These are phyloP conservation scores for Fraxinus americana DNA, from an alignment of 257 asterid genomes.

Conservation along the genomic window DNA sequence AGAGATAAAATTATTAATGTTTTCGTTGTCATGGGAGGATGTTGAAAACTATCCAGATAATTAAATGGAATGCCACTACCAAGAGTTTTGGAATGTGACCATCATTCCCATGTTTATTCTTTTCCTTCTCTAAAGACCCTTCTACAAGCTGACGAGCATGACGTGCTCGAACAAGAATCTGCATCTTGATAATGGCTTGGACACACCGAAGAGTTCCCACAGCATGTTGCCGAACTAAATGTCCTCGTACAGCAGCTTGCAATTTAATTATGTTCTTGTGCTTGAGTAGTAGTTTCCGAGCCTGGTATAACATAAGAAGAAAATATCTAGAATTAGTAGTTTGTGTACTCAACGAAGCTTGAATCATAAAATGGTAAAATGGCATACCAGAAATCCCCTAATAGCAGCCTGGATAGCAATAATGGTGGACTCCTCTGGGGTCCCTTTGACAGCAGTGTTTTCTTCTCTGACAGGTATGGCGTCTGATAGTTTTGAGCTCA, in stretches of 20 bases:
- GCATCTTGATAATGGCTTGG: constrained; percentile 89
- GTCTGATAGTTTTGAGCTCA: constrained; percentile 40
- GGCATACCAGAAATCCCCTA: constrained; percentile 73
- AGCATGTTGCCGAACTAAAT: constrained; percentile 81
- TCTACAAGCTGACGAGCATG: constrained; percentile 31
- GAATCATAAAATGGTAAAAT: constrained; percentile 17
- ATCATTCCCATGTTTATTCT: not conserved
- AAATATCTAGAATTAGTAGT: constrained; percentile 13
- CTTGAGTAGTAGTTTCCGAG: constrained; percentile 57
- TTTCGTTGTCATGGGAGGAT: not conserved
- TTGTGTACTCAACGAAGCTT: constrained; percentile 13
- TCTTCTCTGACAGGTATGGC: constrained; percentile 34
- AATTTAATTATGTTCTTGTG: constrained; percentile 63
- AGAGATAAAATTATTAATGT: not conserved
- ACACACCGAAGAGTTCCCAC: constrained; percentile 95
- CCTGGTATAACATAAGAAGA: constrained; percentile 49
- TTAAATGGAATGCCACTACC: not conserved
- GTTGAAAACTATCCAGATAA: not conserved
- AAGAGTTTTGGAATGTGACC: not conserved
- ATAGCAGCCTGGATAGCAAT: constrained; percentile 70
- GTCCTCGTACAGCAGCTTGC: constrained; percentile 98
- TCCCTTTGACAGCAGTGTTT: constrained; percentile 33
- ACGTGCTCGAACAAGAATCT: constrained; percentile 84
- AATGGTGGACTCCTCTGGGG: constrained; percentile 53
- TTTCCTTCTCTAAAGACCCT: not conserved